Base-by-base conservation (phyloP, 73 alveolate genomes). In the Blepharisma japonicum region DNA sequence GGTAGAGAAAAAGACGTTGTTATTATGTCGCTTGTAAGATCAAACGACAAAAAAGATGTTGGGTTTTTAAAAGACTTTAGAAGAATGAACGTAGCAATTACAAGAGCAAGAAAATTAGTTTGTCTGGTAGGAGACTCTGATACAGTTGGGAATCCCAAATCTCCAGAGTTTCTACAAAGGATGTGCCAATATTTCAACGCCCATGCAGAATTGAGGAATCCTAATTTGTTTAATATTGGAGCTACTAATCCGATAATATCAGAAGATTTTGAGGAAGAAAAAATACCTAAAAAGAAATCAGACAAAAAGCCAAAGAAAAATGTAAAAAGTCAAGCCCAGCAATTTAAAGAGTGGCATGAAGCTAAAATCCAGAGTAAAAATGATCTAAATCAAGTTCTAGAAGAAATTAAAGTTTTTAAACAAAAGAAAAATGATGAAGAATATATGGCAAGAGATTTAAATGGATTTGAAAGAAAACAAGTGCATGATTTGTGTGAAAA, bases 1-100 rank as follows among this genome's bases (percentile, higher is more conserved):
- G 99, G 99, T 56, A 91, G 99, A 80, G 99, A 97, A 89, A 95
- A 97, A 83, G 99, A 97, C 72, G 92, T 96, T 25, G 93, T 97
- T 20, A 88, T 97, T 55, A 88, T 97, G 50, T 81, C 96, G 27
- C 83, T 95, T 92, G 99, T 97, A 25, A 83, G 99, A 78, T 94
- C 98, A 55, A 97, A 97, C 86, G 83, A 79, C 32, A 86, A 84
- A 53, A 90, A 89, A 70, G 98, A 91, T 81, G 96, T 94, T 66
- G 99, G 99, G 48, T 96, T 96, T 87, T 83, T 96, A 49, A 76
- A 91, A 55, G 98, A 96, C 81, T 90, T 89, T 61, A 88, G 99
- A 77, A 95, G 99, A 90, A 87, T 96, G 97, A 96, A 96, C 86
- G 99, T 96, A 21, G 99, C 99, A 46, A 87, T 94, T 8, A 96